Evolutionary conservation across 1,284 basidiomycete genomes (phyloP).

Genomic region (Cryptococcus amylolentus): DNA sequence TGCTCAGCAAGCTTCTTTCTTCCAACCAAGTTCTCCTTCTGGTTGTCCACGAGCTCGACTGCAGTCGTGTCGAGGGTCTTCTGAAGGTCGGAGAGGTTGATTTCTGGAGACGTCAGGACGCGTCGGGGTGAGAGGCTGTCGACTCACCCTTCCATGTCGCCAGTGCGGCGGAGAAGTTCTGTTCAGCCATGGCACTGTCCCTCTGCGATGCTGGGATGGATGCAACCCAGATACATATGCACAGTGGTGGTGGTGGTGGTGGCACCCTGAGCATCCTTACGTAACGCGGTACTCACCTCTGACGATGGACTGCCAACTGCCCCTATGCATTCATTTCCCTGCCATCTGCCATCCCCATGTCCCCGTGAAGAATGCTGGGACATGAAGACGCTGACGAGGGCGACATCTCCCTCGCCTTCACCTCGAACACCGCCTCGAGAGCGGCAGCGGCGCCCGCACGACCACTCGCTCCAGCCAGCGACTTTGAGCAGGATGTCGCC

Average conservation of each 20-base stretch:
- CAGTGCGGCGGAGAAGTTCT: conserved; percentile 75
- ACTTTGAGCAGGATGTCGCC: conserved; percentile 6
- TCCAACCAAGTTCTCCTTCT: conserved; percentile 92
- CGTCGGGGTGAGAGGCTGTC: neutral
- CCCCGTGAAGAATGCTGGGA: neutral
- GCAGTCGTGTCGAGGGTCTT: conserved; percentile 86
- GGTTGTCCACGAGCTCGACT: conserved; percentile 91
- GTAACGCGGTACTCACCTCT: neutral
- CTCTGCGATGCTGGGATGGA: neutral
- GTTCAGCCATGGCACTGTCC: conserved; percentile 39
- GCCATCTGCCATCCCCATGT: neutral
- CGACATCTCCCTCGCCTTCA: conserved; percentile 2
- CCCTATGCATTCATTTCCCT: no score
- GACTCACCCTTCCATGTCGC: conserved; percentile 77
- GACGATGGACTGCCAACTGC: neutral
- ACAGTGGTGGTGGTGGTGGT: no score
- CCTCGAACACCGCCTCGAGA: neutral
- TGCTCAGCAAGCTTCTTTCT: conserved; percentile 87
- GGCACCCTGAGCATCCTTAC: no score
- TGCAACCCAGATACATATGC: no score
- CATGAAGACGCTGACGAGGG: neutral
- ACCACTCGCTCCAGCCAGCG: neutral
- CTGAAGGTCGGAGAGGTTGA: conserved; percentile 85
- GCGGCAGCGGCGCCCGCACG: neutral
- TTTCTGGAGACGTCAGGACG: conserved; percentile 55